These are phyloP conservation scores for Tetrastigma voinierianum DNA, from an alignment of 164 flowering plant species.

Conservation along the genomic window DNA sequence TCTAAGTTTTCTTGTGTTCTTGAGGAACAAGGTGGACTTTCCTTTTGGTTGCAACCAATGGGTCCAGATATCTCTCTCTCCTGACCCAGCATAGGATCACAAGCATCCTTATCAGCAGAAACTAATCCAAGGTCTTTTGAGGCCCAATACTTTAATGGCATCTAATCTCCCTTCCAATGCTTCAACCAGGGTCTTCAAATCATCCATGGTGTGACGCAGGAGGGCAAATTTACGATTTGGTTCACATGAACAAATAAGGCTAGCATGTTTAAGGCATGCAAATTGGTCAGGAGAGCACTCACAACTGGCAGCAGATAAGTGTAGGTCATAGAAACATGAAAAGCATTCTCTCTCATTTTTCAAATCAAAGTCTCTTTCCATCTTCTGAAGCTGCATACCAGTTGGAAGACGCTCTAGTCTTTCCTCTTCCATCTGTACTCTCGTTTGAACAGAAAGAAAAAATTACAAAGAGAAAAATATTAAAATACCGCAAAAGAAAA, in stretches of 20 bases:
- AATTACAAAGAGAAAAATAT: not conserved
- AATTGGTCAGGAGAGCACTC: conserved; percentile 64
- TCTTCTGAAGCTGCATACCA: conserved; percentile 35
- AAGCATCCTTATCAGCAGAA: conserved; percentile 7
- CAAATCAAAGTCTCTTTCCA: conserved; percentile 63
- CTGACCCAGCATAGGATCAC: conserved; percentile 10
- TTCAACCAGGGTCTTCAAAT: conserved; percentile 49
- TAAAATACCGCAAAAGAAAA: not conserved
- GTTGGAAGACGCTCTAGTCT: conserved; percentile 51
- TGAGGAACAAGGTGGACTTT: conserved; percentile 11
- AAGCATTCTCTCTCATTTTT: conserved; percentile 69
- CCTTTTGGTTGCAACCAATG: conserved; percentile 7
- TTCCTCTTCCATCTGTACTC: conserved; percentile 66
- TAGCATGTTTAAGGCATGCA: conserved; percentile 77
- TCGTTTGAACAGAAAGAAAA: conserved; percentile 33
- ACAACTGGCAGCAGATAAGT: conserved; percentile 68
- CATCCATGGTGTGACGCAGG: conserved; percentile 50
- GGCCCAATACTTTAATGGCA: conserved; percentile 45
- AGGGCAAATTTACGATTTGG: conserved; percentile 35
- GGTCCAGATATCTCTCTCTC: conserved; percentile 8
- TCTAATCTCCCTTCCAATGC: conserved; percentile 61
- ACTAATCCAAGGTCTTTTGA: conserved; percentile 21
- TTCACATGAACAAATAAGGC: conserved; percentile 57
- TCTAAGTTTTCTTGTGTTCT: conserved; percentile 17
- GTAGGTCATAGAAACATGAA: conserved; percentile 77